Evolutionary conservation across 306 rosid genomes (phyloP), one percentile per base, ranked within the genome.

Genomic region (Leucaena leucocephala): DNA sequence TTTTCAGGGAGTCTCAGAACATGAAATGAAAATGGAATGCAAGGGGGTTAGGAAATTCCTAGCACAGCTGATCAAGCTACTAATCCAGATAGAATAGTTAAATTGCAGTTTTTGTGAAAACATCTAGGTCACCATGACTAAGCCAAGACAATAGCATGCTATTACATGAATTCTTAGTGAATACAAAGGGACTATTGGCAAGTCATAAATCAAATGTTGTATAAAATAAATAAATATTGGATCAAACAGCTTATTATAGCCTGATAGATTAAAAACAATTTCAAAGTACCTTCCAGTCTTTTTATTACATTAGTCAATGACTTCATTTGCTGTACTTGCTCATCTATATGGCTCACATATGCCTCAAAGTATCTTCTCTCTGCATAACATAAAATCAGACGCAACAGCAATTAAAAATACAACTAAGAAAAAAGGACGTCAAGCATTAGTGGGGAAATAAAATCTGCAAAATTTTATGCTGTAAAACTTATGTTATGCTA

Each of bases 301-400:
- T 78, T 84, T 64, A 96, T 79, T 67, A 93, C 89, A 84, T 81
- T 88, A 72, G 91, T 87, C 98, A 96, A 91, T 68, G 86, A 85
- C 89, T 91, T 96, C 96, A 93, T 91, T 88, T 96, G 97, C 79
- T 87, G 94, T 73, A 93, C 86, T 86, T 96, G 99, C 70, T 84
- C 80, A 78, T 90, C 84, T 79, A 94, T 83, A 85, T 88, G 85
- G 68, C 81, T 80, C 68, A 85, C 81, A 82, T 88, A 90, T 66
- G 88, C 97, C 73, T 75, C 84, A 55, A 89, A 85, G 78, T 80
- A 65, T 83, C 68, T 92, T 83, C 84, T 84, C 81, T 94, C 98
- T 94, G 89, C 78, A 80, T 65, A 77, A 75, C 17, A 81, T 77
- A 80, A 72, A 72, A 72, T 72, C 79, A 82, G 67, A 74, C 49